Base-by-base conservation (phyloP, 176 grass and related monocot genomes). In the Rhynchospora pubera region DNA sequence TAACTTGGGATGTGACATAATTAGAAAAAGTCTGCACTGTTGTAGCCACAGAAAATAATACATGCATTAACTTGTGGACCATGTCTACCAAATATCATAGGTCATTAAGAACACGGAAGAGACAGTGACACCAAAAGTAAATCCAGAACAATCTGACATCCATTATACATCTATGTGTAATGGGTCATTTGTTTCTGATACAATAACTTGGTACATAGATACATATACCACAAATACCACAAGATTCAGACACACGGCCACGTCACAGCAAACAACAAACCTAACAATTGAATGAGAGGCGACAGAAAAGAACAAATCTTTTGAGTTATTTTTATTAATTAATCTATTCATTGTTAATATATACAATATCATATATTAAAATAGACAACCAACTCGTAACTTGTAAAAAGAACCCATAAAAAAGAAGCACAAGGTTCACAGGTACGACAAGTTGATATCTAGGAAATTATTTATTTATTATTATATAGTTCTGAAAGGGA, bases 341-440 rank as follows among this genome's bases (percentile, higher is more conserved):
- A 46, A 9, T 58, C 22, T 15, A 15, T 59, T 28, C 7, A 1
- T 32, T n/a, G 75, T 57, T 58, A 32, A 59, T 12, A 57, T 28
- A 79, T n/a, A 34, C 48, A 79, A 13, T 19, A 39, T 39, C 34
- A 39, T 39, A 69, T 43, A 69, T 69, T 69, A 72, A 51, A 51
- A 23, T 47, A 8, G 13, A 22, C 2, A 62, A 59, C 57, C 58
- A 45, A 80, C 30, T 22, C 12, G 3, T 80, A 80, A 44, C 19
- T 62, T 45, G 30, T 79, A 62, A 79, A 45, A 62, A 58, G 34
- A 80, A 62, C 44, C 53, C 15, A 44, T 42, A 13, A 46, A 79
- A 63, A 50, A 62, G 28, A 11, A 65, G 58, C 78, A 81, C 32
- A 30, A 81, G 78, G 61, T 64, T 81, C 79, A 81, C 79, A 65